A percentile compares a stretch with the other conserved stretches of the same genome.
These are phyloP conservation scores for Lepidium africanum DNA, from an alignment of 345 rosid genomes.

Conservation along the genomic window DNA sequence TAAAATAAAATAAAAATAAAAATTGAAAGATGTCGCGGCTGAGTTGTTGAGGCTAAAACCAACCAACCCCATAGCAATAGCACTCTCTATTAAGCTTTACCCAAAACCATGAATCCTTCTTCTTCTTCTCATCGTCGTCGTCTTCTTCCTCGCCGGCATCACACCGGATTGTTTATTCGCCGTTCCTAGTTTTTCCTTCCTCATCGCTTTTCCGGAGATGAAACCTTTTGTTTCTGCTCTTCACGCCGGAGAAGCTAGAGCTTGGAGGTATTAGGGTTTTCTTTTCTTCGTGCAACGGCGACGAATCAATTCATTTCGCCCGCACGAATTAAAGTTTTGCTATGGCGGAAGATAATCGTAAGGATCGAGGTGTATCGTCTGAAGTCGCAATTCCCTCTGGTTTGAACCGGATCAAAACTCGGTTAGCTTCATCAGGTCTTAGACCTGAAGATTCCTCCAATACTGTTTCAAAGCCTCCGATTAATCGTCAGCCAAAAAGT, in stretches of 20 bases:
- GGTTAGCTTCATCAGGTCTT: slow-evolving; percentile 33
- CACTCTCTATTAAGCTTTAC: neutral
- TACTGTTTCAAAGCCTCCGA: slow-evolving; percentile 37
- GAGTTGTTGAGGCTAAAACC: slow-evolving; percentile 20
- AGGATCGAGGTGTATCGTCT: slow-evolving; percentile 25
- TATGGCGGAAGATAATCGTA: slow-evolving; percentile 42
- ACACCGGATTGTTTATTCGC: neutral
- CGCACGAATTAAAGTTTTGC: neutral
- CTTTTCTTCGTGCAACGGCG: neutral
- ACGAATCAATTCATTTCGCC: neutral
- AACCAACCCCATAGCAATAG: slow-evolving; percentile 10
- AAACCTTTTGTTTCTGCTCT: neutral
- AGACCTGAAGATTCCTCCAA: slow-evolving; percentile 34
- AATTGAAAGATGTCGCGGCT: slow-evolving; percentile 1
- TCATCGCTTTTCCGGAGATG: slow-evolving; percentile 11
- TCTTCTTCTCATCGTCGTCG: neutral
- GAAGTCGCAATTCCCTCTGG: slow-evolving; percentile 60
- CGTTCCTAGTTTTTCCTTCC: slow-evolving; percentile 1
- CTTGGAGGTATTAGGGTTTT: slow-evolving; percentile 22
- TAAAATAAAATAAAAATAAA: neutral
- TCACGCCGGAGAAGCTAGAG: slow-evolving; percentile 3
- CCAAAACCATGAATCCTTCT: slow-evolving; percentile 22
- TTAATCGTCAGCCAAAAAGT: slow-evolving; percentile 34
- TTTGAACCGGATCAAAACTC: slow-evolving; percentile 71
- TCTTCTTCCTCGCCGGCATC: neutral